Evolutionary conservation across 1,284 basidiomycete species (phyloP).

Genomic region (Earliella scabrosa): DNA sequence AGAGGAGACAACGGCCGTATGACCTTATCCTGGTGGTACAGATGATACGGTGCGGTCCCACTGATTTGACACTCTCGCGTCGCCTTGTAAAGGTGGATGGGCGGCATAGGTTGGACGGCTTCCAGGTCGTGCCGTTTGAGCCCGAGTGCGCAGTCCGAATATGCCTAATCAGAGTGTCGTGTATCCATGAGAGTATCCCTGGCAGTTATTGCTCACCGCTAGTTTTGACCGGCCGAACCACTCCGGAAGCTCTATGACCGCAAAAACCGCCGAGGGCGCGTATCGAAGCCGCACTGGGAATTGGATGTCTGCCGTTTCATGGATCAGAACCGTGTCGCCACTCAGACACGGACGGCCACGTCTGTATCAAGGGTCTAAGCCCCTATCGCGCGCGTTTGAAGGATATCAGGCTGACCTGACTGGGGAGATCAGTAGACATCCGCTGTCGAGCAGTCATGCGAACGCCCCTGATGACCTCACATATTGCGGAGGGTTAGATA

Average conservation of each 20-base stretch:
- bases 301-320: background rate
- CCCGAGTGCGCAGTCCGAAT: too few species aligned
- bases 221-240: background rate
- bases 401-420: background rate
- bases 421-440: background rate
- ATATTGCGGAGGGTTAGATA: background rate
- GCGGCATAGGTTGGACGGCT: too few species aligned
- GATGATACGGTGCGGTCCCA: too few species aligned
- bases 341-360: background rate
- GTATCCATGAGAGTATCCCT: background rate
- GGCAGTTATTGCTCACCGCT: background rate
- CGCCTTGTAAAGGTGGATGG: too few species aligned
- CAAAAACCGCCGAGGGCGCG: slow-evolving; percentile 8
- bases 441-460: background rate
- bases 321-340: background rate
- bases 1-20: too few species aligned
- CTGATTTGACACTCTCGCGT: too few species aligned
- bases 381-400: background rate
- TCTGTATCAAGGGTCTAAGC: slow-evolving; percentile 5
- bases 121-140: too few species aligned
- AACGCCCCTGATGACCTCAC: background rate
- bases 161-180: background rate
- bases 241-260: background rate
- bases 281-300: background rate
- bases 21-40: too few species aligned